Percentiles rank a stretch among this genome's conserved stretches.
These are phyloP conservation scores for Macrocystidia cucumis DNA, from an alignment of 1,284 basidiomycete genomes.

Conservation along the genomic window DNA sequence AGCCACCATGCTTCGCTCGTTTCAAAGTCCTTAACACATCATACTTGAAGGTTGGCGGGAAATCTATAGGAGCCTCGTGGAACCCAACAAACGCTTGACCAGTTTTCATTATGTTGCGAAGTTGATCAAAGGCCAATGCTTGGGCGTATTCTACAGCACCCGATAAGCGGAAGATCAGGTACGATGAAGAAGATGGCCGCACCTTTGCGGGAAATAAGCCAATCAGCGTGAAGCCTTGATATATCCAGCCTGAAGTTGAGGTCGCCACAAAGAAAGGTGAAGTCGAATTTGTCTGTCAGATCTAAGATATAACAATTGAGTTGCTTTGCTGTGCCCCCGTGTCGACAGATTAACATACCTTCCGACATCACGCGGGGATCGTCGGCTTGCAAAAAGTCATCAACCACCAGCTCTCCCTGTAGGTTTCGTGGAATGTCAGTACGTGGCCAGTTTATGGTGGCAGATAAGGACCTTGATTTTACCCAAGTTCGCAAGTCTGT, in stretches of 20 bases:
- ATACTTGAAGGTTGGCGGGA: constrained; percentile 84
- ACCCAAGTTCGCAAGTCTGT: constrained; percentile 61
- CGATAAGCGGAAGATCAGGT: constrained; percentile 2
- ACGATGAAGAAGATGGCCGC: constrained; percentile 4
- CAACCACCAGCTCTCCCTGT: constrained; percentile 56
- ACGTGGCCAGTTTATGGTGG: no score
- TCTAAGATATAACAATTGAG: constrained; percentile 30
- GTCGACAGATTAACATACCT: constrained; percentile 34
- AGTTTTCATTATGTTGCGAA: constrained; percentile 60
- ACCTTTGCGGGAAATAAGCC: constrained; percentile 55
- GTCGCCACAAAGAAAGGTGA: constrained; percentile 77
- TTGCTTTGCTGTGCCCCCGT: no score
- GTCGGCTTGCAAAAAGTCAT: constrained; percentile 54
- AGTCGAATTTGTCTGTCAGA: constrained; percentile 78
- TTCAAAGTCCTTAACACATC: constrained; percentile 57
- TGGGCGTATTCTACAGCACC: constrained; percentile 50
- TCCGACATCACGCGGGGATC: constrained; percentile 61
- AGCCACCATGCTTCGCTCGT: constrained; percentile 37
- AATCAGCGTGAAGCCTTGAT: constrained; percentile 69
- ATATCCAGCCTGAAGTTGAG: constrained; percentile 74
- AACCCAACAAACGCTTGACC: constrained; percentile 64
- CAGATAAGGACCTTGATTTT: constrained; percentile 59
- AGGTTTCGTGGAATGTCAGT: constrained; percentile 4
- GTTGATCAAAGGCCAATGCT: constrained; percentile 76
- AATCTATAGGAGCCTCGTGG: constrained; percentile 59